These are phyloP conservation scores for Candida palmyrensis DNA, from an alignment of 805 yeast species.

Conservation along the genomic window DNA sequence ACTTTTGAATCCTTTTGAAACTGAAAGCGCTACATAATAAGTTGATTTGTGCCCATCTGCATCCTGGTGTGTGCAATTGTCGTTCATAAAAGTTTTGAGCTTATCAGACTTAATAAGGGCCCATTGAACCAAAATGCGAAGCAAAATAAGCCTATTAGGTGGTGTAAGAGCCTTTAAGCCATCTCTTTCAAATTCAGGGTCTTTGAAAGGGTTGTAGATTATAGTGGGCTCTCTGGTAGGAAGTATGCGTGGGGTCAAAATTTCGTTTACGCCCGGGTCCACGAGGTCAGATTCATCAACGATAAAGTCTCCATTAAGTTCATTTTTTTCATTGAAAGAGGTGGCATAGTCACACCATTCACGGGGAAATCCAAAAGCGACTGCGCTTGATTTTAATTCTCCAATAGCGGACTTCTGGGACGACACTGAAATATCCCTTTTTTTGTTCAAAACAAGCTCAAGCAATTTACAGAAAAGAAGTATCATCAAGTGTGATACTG, in stretches of 20 bases:
- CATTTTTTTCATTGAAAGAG: constrained; percentile 1
- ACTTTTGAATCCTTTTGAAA: constrained; percentile 30
- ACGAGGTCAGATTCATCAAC: constrained; percentile 12
- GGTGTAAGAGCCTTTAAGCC: constrained; percentile 32
- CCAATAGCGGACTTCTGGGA: constrained; percentile 24
- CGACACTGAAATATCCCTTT: constrained; percentile 20
- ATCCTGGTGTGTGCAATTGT: constrained; percentile 24
- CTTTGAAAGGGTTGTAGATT: constrained; percentile 16
- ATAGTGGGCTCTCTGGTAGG: too few relatives aligned
- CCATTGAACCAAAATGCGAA: constrained; percentile 36
- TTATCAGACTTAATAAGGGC: constrained; percentile 25
- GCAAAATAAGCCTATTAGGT: constrained; percentile 27
- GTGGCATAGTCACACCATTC: constrained; percentile 34
- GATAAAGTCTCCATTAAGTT: not conserved
- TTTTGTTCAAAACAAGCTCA: constrained; percentile 32
- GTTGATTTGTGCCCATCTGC: constrained; percentile 32
- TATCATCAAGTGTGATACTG: constrained; percentile 28
- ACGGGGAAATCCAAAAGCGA: constrained; percentile 28
- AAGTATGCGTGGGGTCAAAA: constrained; percentile 8
- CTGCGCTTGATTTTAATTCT: constrained; percentile 26
- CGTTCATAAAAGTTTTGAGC: constrained; percentile 20
- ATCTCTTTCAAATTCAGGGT: constrained; percentile 21
- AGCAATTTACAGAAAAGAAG: constrained; percentile 25
- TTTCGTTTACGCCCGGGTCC: constrained; percentile 20
- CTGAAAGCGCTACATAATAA: constrained; percentile 28